A percentile compares a stretch with the other conserved stretches of the same genome.
phyloP scores from a whole-genome alignment of 441 rosid species.

The Raphanus hybrid region DNA sequence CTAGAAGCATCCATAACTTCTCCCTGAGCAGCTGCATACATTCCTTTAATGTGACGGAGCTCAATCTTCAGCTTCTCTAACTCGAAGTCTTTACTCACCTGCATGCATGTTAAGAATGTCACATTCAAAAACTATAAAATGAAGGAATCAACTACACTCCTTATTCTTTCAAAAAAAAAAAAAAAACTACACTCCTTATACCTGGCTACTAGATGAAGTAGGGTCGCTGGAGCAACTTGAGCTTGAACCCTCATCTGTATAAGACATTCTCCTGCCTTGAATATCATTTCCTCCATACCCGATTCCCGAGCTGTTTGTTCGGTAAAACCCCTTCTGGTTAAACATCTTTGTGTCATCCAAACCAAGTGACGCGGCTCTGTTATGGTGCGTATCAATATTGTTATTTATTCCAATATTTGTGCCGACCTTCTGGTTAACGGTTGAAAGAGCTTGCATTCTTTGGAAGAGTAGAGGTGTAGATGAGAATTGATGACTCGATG shows the following conservation, averaged over 20 bases:
- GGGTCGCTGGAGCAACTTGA: slow-evolving; percentile 55
- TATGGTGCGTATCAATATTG: slow-evolving; percentile 29
- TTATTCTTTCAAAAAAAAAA: neutral
- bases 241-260: slow-evolving; percentile 50
- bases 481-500: slow-evolving; percentile 42
- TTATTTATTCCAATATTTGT: slow-evolving; percentile 27
- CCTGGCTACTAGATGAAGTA: slow-evolving; percentile 59
- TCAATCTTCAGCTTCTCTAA: slow-evolving; percentile 86
- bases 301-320: slow-evolving; percentile 42
- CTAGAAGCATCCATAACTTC: slow-evolving; percentile 83
- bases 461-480: slow-evolving; percentile 37
- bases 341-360: slow-evolving; percentile 43
- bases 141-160: neutral
- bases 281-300: slow-evolving; percentile 38
- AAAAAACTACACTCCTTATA: slow-evolving; percentile 19
- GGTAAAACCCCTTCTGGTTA: slow-evolving; percentile 44
- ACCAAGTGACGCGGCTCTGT: slow-evolving; percentile 40
- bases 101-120: too few relatives aligned
- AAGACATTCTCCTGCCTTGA: slow-evolving; percentile 47
- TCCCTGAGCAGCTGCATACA: slow-evolving; percentile 65
- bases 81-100: slow-evolving; percentile 59
- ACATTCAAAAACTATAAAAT: neutral
- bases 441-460: slow-evolving; percentile 44
- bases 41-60: slow-evolving; percentile 82
- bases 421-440: slow-evolving; percentile 24